Base-by-base conservation (phyloP, 2,329 filamentous ascomycete genomes). In the Coniochaeta sp. region DNA sequence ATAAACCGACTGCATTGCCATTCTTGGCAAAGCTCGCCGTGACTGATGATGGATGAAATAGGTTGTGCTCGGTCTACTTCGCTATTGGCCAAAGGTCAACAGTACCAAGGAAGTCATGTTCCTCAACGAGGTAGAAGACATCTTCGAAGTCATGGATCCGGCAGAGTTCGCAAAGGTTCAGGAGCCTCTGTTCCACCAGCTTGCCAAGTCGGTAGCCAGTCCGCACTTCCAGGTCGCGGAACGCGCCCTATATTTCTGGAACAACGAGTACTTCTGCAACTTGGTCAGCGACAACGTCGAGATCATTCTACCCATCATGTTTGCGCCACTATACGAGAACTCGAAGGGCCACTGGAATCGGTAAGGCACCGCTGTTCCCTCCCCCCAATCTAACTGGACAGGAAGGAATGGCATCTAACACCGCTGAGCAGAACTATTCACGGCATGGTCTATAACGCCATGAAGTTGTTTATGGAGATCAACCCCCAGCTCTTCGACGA, bases 81-180 rank as follows among this genome's bases (percentile, higher is more conserved):
- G 95, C 67, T 99, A 97, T 75, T 99, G 95, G 95, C 95, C 95
- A 56, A 99, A 99, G 81, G 91, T 96, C 68, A 99, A 99, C 77
- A 98, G 95, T 76, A 99, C 95, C 59, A 99, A 99, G 76, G 95
- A 99, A 76, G 95, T 99, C 71, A 99, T 99, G 95, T 99, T 96
- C 77, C 80, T 99, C 68, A 99, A 99, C 69, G 95, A 99, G 75
- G 93, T 99, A 36, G 95, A 99, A 74, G 95, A 99, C 71, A 99
- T 99, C 64, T 99, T 99, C 72, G 95, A 99, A 76, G 95, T 99
- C 56, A 99, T 99, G 95, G 95, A 99, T 71, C 95, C 95, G 22
- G 91, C 91, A 64, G 95, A 99, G 73, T 99, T 99, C 70, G 93
- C 93, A 67, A 99, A 99, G 78, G 95, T 99, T 43, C 95, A 99